phyloP scores from a whole-genome alignment of 768 basidiomycete genomes.

The Floccularia luteovirens region DNA sequence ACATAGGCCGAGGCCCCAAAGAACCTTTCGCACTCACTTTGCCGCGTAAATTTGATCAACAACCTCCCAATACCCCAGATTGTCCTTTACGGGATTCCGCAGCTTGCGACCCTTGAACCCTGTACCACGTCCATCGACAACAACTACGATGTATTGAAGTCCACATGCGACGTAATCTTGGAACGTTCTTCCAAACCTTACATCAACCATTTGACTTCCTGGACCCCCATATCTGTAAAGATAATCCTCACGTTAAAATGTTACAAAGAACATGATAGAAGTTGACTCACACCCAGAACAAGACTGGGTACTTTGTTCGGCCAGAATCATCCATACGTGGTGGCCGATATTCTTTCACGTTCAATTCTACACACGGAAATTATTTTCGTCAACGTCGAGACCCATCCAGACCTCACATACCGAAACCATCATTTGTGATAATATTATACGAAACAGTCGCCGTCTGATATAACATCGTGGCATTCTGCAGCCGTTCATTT shows the following conservation, averaged over 20 bases:
- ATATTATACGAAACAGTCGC: conserved; percentile 67
- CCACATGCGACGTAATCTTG: conserved; percentile 79
- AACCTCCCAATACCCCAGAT: conserved; percentile 87
- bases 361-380: conserved; percentile 54
- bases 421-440: conserved; percentile 75
- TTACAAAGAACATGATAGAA: background rate
- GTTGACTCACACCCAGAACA: conserved; percentile 76
- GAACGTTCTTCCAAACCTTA: conserved; percentile 71
- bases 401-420: conserved; percentile 28
- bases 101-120: conserved; percentile 82
- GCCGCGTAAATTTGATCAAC: conserved; percentile 87
- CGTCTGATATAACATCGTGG: conserved; percentile 60
- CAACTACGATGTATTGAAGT: conserved; percentile 78
- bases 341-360: conserved; percentile 86
- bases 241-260: background rate
- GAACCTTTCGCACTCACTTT: no score
- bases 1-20: no score
- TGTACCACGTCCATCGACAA: conserved; percentile 91
- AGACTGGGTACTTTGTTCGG: conserved; percentile 91
- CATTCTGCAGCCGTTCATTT: conserved; percentile 60
- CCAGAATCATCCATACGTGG: conserved; percentile 92
- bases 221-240: conserved; percentile 82
- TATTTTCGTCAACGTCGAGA: conserved; percentile 4
- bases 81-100: conserved; percentile 81
- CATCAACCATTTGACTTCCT: conserved; percentile 68